Conservation (phyloP, 1,284 basidiomycete genomes). For the Heterobasidion annosum region DNA sequence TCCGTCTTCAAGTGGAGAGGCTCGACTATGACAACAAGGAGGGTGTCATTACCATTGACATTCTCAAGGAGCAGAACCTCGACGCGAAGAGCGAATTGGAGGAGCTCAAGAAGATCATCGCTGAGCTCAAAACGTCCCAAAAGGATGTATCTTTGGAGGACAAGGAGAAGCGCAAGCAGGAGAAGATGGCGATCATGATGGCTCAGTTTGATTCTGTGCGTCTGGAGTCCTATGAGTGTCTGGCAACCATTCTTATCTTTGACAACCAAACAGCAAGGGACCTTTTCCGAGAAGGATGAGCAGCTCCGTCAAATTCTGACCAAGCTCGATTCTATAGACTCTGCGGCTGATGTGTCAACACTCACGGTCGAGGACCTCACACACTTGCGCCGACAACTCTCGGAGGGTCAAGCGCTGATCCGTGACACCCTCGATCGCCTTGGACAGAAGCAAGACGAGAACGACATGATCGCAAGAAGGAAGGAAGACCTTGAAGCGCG, state of each 20-base stretch:
- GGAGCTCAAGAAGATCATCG: conserved; percentile 77
- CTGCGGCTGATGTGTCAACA: conserved; percentile 41
- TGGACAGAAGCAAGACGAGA: conserved; percentile 87
- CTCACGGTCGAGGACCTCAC: conserved; percentile 74
- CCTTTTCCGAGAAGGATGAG: conserved; percentile 91
- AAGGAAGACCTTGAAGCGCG: conserved; percentile 85
- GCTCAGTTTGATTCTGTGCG: conserved; percentile 92
- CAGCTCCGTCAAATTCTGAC: conserved; percentile 77
- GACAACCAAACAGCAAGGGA: conserved; percentile 51
- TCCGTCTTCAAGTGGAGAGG: conserved; percentile 86
- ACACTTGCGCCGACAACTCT: conserved; percentile 76
- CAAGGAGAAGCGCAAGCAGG: conserved; percentile 98
- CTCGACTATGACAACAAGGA: conserved; percentile 96
- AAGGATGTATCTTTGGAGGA: conserved; percentile 87
- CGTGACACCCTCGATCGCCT: conserved; percentile 89
- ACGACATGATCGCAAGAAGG: conserved; percentile 76
- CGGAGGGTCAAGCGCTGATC: conserved; percentile 81
- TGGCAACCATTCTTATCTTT: neutral
- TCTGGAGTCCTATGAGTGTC: neutral
- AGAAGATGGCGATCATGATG: conserved; percentile 99
- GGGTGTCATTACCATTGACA: conserved; percentile 89
- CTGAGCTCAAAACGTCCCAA: conserved; percentile 73
- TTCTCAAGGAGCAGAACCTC: conserved; percentile 90
- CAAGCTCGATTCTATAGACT: conserved; percentile 76
- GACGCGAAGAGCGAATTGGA: conserved; percentile 88